These are phyloP conservation scores for Eleusine indica DNA, from an alignment of 176 grass and related monocot genomes.

Conservation along the genomic window DNA sequence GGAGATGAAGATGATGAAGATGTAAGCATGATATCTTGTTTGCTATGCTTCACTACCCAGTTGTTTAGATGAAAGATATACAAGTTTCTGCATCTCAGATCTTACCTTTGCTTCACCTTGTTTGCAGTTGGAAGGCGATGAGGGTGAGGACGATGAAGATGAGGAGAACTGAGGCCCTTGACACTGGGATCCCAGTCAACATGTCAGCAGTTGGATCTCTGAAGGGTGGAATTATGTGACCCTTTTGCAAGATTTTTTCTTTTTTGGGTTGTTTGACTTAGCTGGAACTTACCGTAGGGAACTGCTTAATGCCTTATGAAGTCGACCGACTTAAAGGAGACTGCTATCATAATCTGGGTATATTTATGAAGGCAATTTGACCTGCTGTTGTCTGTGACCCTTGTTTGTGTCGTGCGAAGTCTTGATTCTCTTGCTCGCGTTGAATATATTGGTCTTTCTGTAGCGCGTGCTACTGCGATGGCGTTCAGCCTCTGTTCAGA, in stretches of 20 bases:
- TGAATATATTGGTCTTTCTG: background rate
- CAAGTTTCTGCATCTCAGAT: background rate
- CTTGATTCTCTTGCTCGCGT: background rate
- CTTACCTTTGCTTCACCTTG: background rate
- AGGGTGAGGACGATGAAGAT: constrained; percentile 48
- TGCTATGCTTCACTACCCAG: background rate
- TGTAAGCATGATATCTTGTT: constrained; percentile 45
- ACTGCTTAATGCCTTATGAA: constrained; percentile 54
- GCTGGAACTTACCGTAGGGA: constrained; percentile 51
- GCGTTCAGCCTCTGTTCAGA: background rate
- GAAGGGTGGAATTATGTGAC: constrained; percentile 35
- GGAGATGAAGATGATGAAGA: constrained; percentile 84
- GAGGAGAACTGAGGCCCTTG: constrained; percentile 49
- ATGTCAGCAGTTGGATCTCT: constrained; percentile 33
- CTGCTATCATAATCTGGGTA: constrained; percentile 50
- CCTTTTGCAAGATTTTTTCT: constrained; percentile 17
- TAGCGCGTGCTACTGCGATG: background rate
- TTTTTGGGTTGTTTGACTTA: constrained; percentile 54
- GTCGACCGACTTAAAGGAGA: constrained; percentile 43
- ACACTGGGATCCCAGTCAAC: background rate
- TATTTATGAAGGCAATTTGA: constrained; percentile 52
- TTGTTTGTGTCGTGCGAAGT: background rate
- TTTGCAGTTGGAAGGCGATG: constrained; percentile 59
- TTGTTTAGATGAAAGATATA: background rate
- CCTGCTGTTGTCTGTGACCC: constrained; percentile 24